These are phyloP conservation scores for Mycena venus DNA, from an alignment of 768 basidiomycete genomes.

Conservation along the genomic window DNA sequence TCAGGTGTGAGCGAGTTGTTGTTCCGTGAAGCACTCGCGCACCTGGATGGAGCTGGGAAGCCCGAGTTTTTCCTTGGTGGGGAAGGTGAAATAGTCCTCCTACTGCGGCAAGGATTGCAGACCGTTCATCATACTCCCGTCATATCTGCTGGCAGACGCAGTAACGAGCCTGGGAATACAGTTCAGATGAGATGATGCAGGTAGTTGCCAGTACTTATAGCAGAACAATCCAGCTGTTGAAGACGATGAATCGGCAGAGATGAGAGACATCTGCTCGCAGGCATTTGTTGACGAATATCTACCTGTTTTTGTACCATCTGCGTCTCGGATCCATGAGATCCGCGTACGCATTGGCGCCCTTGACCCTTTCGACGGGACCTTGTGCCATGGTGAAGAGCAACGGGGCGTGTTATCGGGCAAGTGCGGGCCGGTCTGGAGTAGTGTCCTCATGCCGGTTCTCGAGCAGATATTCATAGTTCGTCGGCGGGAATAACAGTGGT, in stretches of 20 bases:
- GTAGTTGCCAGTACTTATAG: constrained; percentile 57
- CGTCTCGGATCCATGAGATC: constrained; percentile 56
- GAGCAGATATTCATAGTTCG: not conserved
- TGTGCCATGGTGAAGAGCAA: not conserved
- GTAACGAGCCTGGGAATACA: constrained; percentile 65
- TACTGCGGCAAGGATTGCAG: constrained; percentile 78
- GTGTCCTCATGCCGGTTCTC: not conserved
- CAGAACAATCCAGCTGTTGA: constrained; percentile 79
- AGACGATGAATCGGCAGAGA: constrained; percentile 63
- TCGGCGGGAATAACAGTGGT: not conserved
- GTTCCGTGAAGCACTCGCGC: not conserved
- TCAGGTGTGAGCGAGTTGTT: not conserved
- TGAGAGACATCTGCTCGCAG: not conserved
- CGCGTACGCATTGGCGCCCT: constrained; percentile 38
- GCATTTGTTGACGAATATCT: not conserved
- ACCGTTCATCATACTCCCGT: constrained; percentile 86
- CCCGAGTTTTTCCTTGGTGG: constrained; percentile 70
- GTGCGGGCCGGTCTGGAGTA: not conserved
- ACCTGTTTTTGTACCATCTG: constrained; percentile 67
- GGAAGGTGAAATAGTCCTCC: constrained; percentile 69
- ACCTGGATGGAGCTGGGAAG: constrained; percentile 83
- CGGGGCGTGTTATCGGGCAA: not conserved
- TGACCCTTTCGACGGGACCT: not conserved
- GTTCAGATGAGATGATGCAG: not conserved
- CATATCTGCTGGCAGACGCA: constrained; percentile 81